Conservation (phyloP, 2,329 filamentous ascomycete species). For the Leptosphaerulina australis region DNA sequence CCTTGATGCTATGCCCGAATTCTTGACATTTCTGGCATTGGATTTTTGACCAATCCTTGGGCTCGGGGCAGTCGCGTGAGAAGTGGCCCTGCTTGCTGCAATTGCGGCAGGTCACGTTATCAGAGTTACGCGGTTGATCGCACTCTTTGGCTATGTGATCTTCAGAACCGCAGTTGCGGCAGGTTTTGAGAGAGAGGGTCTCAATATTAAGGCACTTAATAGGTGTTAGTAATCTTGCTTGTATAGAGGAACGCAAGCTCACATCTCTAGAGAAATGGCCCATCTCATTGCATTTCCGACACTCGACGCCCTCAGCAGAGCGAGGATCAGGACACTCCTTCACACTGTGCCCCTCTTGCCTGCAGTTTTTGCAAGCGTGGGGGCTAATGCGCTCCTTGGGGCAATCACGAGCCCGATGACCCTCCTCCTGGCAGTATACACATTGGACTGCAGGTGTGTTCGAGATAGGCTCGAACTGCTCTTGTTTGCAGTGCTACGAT, state of each 20-base stretch:
- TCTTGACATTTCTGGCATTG: constrained; percentile 57
- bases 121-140: constrained; percentile 45
- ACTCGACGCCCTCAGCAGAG: constrained; percentile 65
- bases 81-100: constrained; percentile 69
- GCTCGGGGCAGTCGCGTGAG: constrained; percentile 63
- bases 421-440: constrained; percentile 67
- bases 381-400: constrained; percentile 61
- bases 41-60: constrained; percentile 57
- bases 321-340: constrained; percentile 53
- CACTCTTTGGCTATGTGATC: constrained; percentile 49
- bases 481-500: constrained; percentile 62
- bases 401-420: constrained; percentile 73
- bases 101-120: constrained; percentile 60
- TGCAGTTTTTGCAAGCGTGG: constrained; percentile 73
- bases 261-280: constrained; percentile 48
- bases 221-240: constrained; percentile 20
- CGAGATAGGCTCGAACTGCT: constrained; percentile 57
- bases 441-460: constrained; percentile 61
- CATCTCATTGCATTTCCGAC: constrained; percentile 66
- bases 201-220: constrained; percentile 41
- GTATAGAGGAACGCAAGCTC: constrained; percentile 5
- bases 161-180: constrained; percentile 47
- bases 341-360: constrained; percentile 51
- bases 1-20: constrained; percentile 44
- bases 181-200: constrained; percentile 33